Conservation (phyloP, 495 filamentous ascomycete genomes). For the Evernia prunastri region DNA sequence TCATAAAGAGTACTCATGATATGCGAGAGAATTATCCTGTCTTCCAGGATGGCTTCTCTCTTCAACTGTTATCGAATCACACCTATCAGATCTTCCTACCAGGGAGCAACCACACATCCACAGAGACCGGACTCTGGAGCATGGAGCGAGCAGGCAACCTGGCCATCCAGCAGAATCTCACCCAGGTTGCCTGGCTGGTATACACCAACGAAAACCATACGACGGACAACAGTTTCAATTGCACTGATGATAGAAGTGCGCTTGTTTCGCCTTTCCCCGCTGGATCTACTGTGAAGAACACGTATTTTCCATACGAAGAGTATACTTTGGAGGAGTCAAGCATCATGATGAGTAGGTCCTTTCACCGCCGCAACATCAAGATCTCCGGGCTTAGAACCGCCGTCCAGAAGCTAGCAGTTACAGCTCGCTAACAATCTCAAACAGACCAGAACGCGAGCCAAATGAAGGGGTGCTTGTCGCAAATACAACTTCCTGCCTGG, state of each 20-base stretch:
- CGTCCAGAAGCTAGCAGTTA: too few relatives aligned
- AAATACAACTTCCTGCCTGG: constrained; percentile 17
- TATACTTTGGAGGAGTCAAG: constrained; percentile 29
- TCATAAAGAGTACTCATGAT: constrained; percentile 44
- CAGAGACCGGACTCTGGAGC: constrained; percentile 45
- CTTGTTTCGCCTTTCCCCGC: constrained; percentile 39
- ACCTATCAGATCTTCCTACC: constrained; percentile 40
- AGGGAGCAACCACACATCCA: constrained; percentile 39
- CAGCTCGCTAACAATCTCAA: too few relatives aligned
- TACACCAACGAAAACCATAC: constrained; percentile 45
- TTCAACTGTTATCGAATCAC: constrained; percentile 39
- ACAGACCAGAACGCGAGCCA: too few relatives aligned
- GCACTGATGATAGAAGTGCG: constrained; percentile 32
- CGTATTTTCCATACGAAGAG: constrained; percentile 48
- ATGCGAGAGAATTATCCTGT: constrained; percentile 42
- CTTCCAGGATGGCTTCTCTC: constrained; percentile 42
- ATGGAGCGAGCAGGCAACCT: constrained; percentile 35
- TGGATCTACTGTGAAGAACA: constrained; percentile 41
- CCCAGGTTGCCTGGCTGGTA: constrained; percentile 44
- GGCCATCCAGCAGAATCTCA: constrained; percentile 35
- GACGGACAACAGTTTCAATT: constrained; percentile 37
- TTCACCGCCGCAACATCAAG: too few relatives aligned
- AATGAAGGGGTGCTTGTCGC: too few relatives aligned
- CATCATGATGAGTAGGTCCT: too few relatives aligned
- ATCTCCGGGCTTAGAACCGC: too few relatives aligned